Base-by-base conservation (phyloP, 2,329 filamentous ascomycete genomes). In the Aschersonia sp. region DNA sequence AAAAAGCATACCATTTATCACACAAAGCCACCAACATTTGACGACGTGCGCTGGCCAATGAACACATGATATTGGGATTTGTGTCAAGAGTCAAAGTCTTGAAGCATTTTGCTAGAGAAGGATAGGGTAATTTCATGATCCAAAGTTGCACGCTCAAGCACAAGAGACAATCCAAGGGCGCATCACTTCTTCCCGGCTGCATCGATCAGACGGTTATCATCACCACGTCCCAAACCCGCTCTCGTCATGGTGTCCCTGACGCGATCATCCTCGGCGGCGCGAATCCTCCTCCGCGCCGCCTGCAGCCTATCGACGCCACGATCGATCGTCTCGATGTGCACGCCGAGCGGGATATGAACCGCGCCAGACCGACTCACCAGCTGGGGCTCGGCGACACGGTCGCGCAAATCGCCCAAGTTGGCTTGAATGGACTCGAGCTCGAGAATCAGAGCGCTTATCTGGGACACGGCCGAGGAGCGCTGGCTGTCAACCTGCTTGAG, bases 311-410 rank as follows among this genome's bases (percentile, higher is more conserved):
- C 82, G 1, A 89, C 78, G 0, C 84, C 83, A 45, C 78, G 69
- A 49, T 84, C 73, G 51, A 92, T 88, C 48, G 79, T 81, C 54
- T 87, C 80, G 41, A 92, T 80, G 58, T 92, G 85, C 42, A 87
- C 80, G 46, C 75, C 74, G 4, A 92, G 66, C 3, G 85, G 84
- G 7, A 87, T 70, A 9, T 51, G 50, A 1, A 51, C 50, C 3
- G 56, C 61, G 28, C 56, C 56, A 5, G 67, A 66, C 30, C 69
- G 72, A 2, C 72, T 73, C 9, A 80, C 56, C 7, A 83, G 61
- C 53, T 80, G 80, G 0, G 85, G 84, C 48, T 76, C 73, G 0
- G 77, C 79, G 7, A 89, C 82, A 5, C 82, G 69, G 51, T 88
- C 83, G 29, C 84, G 70, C 54, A 94, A 61, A 56, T 88, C 83